These are phyloP conservation scores for Stephania yunnanensis DNA, from an alignment of 164 flowering plant genomes.

Conservation along the genomic window DNA sequence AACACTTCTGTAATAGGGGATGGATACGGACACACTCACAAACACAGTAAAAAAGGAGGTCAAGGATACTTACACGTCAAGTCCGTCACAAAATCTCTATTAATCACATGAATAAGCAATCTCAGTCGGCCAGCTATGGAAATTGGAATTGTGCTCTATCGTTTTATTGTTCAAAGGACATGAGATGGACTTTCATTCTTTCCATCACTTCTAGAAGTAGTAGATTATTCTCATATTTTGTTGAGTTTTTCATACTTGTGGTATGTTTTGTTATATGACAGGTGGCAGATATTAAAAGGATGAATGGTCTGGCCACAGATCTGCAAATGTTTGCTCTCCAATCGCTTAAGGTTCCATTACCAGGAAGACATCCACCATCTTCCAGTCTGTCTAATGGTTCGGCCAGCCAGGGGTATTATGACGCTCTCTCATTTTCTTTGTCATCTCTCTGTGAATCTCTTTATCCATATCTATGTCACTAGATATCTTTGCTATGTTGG, in stretches of 20 bases:
- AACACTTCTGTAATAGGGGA: too few species aligned
- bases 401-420: slow-evolving; percentile 37
- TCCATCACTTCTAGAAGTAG: not conserved
- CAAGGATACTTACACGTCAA: too few species aligned
- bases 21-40: too few species aligned
- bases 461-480: not conserved
- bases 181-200: not conserved
- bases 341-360: slow-evolving; percentile 66
- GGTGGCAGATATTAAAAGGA: slow-evolving; percentile 85
- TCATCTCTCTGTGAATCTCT: not conserved
- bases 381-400: slow-evolving; percentile 43
- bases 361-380: slow-evolving; percentile 90
- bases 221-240: not conserved
- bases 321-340: slow-evolving; percentile 94
- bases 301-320: slow-evolving; percentile 82
- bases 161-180: not conserved
- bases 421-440: slow-evolving; percentile 4
- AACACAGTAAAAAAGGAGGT: too few species aligned
- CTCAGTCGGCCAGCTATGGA: too few species aligned
- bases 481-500: not conserved
- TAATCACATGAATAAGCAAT: too few species aligned
- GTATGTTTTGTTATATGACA: slow-evolving; percentile 16
- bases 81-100: too few species aligned
- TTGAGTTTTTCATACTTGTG: not conserved
- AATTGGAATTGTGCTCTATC: not conserved